Percentiles rank a stretch among this genome's conserved stretches.
These are phyloP conservation scores for Schizopora paradoxa DNA, from an alignment of 1,284 basidiomycete genomes.

Conservation along the genomic window DNA sequence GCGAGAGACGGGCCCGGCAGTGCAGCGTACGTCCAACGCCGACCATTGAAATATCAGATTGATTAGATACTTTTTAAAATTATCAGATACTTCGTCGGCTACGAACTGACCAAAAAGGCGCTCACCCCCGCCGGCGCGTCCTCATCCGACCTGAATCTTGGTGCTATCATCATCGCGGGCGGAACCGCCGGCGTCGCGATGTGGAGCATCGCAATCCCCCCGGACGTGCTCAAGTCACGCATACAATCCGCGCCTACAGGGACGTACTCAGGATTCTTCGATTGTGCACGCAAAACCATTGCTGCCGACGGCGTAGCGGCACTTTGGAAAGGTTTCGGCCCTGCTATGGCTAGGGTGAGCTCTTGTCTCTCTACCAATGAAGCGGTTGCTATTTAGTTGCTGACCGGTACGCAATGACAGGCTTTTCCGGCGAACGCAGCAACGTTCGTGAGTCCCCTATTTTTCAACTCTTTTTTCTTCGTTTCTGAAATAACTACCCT, in stretches of 20 bases:
- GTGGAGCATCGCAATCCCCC: slow-evolving; percentile 95
- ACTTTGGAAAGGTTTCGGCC: slow-evolving; percentile 96
- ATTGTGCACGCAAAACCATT: slow-evolving; percentile 90
- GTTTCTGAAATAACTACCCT: slow-evolving; percentile 12
- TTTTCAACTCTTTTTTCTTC: slow-evolving; percentile 8
- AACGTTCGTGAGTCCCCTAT: slow-evolving; percentile 71
- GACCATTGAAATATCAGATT: not conserved
- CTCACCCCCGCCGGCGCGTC: slow-evolving; percentile 76
- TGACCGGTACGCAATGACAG: slow-evolving; percentile 32
- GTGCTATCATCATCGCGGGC: slow-evolving; percentile 88
- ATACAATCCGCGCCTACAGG: slow-evolving; percentile 96
- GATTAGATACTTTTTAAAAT: slow-evolving; percentile 3
- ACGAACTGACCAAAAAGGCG: slow-evolving; percentile 88
- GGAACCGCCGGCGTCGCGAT: slow-evolving; percentile 95
- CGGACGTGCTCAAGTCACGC: slow-evolving; percentile 94
- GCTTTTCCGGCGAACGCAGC: slow-evolving; percentile 94
- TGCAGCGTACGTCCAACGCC: slow-evolving; percentile 69
- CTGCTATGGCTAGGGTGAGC: slow-evolving; percentile 88
- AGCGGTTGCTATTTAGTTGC: not conserved
- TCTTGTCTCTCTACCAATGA: slow-evolving; percentile 1
- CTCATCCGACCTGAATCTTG: slow-evolving; percentile 78
- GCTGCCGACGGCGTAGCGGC: slow-evolving; percentile 86
- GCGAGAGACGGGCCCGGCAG: slow-evolving; percentile 94
- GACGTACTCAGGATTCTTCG: slow-evolving; percentile 90
- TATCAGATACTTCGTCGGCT: slow-evolving; percentile 92